Evolutionary conservation across 257 asterid genomes (phyloP), one percentile per base, ranked within the genome.

Genomic region (Solanum bulbocastanum): DNA sequence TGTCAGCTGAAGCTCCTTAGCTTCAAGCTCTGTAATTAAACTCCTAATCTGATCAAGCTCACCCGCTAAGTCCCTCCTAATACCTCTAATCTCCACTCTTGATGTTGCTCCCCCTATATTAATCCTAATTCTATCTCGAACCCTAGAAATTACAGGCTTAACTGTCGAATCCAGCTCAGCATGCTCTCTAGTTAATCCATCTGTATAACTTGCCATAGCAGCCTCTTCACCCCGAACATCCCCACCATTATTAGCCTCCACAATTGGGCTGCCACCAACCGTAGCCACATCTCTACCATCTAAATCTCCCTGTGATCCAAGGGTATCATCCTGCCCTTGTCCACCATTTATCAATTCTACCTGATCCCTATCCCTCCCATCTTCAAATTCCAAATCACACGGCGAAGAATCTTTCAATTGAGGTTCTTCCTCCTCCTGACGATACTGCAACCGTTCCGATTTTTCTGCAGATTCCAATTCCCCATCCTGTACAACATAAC

Each of bases 41-140:
- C 30, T 86, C 56, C 88, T 60, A 32, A 88, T 75, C 86, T 88
- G 90, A 88, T 85, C 87, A 44, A 75, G 88, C 44, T 88, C 90
- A n/a, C 81, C 73, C 83, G 66, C 86, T 76, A 88, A 60, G 49
- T 18, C 40, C 72, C 76, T 88, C 86, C 76, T 74, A 58, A 88
- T 39, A 86, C 79, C 90, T 8, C 32, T 60, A 85, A 88, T 85
- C 81, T 88, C 88, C 60, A 60, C 27, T 62, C 66, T 76, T 3
- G 90, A 86, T 22, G n/a, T 85, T 36, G 32, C 62, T 6, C 90
- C 82, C 12, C 40, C 20, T 33, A 84, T 11, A 84, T 84, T 42
- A 62, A 88, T 88, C 71, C 88, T 74, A 74, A 88, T 23, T 83
- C 69, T 88, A 78, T 88, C 86, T 39, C 11, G 65, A 36, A 88